Evolutionary conservation across 2,329 filamentous ascomycete genomes (phyloP).

Genomic region (Nemania bipapillata): DNA sequence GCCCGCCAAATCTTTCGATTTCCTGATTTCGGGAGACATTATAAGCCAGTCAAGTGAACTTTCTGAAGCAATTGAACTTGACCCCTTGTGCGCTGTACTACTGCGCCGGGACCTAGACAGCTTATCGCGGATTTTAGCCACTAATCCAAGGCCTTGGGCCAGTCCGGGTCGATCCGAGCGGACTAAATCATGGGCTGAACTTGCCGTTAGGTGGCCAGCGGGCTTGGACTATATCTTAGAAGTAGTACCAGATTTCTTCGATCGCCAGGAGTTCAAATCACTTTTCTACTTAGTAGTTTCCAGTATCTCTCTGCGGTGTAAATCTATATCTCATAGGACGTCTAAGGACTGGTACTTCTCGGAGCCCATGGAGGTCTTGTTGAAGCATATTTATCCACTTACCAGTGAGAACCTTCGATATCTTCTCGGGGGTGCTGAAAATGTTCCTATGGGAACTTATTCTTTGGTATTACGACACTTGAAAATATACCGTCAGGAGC

Average conservation of each 20-base stretch:
- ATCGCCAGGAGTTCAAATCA: neutral
- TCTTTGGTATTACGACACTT: neutral
- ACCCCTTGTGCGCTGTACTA: neutral
- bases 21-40: neutral
- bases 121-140: neutral
- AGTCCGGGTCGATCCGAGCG: neutral
- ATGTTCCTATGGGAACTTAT: neutral
- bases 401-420: neutral
- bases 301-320: neutral
- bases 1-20: neutral
- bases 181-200: neutral
- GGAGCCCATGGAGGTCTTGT: neutral
- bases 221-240: slow-evolving; percentile 4
- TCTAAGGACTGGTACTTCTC: neutral
- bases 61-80: neutral
- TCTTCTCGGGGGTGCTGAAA: neutral
- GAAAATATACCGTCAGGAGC: neutral
- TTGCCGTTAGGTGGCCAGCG: slow-evolving; percentile 11
- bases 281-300: neutral
- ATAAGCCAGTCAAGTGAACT: slow-evolving; percentile 4
- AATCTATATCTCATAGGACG: no score
- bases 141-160: neutral
- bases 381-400: neutral
- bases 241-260: neutral
- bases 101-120: neutral